Conservation (phyloP, 805 yeast genomes). For the Wickerhamiella cacticola region DNA sequence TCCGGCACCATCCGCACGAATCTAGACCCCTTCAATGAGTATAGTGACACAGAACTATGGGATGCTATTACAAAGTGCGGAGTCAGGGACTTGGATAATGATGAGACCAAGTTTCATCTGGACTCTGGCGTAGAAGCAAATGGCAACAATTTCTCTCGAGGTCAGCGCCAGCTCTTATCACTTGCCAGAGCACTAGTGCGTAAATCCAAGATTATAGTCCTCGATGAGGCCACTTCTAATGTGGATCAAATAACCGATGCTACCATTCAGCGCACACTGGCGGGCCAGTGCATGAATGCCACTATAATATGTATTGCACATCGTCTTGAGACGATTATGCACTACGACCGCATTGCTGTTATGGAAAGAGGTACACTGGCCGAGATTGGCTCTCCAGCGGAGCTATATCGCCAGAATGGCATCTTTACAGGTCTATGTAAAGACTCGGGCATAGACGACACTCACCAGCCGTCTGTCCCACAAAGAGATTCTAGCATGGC, state of each 20-base stretch:
- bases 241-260: constrained; percentile 66
- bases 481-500: too few species aligned
- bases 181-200: constrained; percentile 61
- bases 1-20: constrained; percentile 66
- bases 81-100: too few species aligned
- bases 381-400: constrained; percentile 43
- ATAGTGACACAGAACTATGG: constrained; percentile 56
- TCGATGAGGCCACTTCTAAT: constrained; percentile 69
- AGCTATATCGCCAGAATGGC: constrained; percentile 26
- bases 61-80: constrained; percentile 51
- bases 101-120: constrained; percentile 52
- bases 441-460: constrained; percentile 3
- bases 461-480: too few species aligned
- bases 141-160: constrained; percentile 58
- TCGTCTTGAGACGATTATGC: constrained; percentile 47
- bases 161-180: constrained; percentile 55
- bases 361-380: constrained; percentile 44
- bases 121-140: constrained; percentile 51
- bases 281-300: constrained; percentile 44
- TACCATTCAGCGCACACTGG: constrained; percentile 49
- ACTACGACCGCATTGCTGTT: constrained; percentile 48
- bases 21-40: constrained; percentile 59
- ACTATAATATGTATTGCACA: constrained; percentile 67
- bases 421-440: background rate
- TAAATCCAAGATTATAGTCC: constrained; percentile 44